Evolutionary conservation across 2,329 filamentous ascomycete species (phyloP), one percentile per base, ranked within the genome.

Genomic region (Juglanconis sp.): DNA sequence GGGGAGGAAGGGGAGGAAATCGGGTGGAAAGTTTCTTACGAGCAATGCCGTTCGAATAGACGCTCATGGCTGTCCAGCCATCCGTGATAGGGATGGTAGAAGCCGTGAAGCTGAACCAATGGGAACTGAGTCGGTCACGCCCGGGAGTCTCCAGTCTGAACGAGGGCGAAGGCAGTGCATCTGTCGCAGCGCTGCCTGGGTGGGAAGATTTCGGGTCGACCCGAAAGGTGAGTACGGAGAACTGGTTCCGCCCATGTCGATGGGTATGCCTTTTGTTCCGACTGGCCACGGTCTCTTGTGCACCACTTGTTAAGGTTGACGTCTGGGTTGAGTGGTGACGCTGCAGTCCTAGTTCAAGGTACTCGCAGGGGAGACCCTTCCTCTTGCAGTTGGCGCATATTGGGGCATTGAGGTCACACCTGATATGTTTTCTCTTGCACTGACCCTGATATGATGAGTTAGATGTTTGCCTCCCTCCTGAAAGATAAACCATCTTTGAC

Each of bases 391-490:
- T 56, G n/a, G 38, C 24, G 36, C 53, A 56, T 24, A 56, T 48
- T 31, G 53, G 53, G 38, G 38, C 53, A n/a, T 35, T 17, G 31
- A 56, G 53, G 34, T 56, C 40, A 36, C 53, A 56, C 53, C 42
- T 56, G 42, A 56, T 56, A n/a, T 56, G 53, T 32, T 36, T 30
- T 46, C n/a, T 47, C 53, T 56, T 56, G 42, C 53, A 56, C 42
- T 56, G 53, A 13, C 53, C 24, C 24, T 24, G 24, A 24, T 24
- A 24, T 24, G 24, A 24, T 24, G 24, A 24, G 24, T 24, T 24
- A 24, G 24, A 24, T 24, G 24, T 24, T 24, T 24, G 24, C 24
- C 24, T 24, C 24, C 24, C 24, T n/a, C 24, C 24, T 24, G 24
- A 24, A 24, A 24, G n/a, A 24, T 24, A 24, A 24, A 24, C 24